phyloP scores from a whole-genome alignment of 1,284 basidiomycete genomes.

The Rhodofomes roseus region DNA sequence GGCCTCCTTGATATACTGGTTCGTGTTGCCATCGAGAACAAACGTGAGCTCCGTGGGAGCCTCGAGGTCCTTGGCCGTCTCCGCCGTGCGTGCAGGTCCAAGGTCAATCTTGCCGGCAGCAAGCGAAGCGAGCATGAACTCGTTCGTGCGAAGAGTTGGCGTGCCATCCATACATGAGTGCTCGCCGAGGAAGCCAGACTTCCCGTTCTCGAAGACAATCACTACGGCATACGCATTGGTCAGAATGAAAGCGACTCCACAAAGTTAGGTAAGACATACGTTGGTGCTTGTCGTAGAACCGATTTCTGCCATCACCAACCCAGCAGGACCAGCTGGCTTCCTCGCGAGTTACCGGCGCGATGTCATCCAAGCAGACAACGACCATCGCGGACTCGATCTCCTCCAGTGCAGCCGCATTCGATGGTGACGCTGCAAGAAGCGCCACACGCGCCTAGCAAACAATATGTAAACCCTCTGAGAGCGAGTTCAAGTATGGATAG shows the following conservation, averaged over 20 bases:
- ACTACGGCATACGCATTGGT: constrained; percentile 44
- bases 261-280: constrained; percentile 42
- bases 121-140: constrained; percentile 85
- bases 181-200: constrained; percentile 88
- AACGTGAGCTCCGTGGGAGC: constrained; percentile 72
- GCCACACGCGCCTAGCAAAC: constrained; percentile 53
- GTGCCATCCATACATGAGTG: constrained; percentile 97
- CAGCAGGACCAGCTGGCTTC: constrained; percentile 83
- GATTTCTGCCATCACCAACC: constrained; percentile 90
- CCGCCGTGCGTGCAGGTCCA: constrained; percentile 40
- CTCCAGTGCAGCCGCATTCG: constrained; percentile 68
- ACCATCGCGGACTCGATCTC: constrained; percentile 91
- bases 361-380: constrained; percentile 84
- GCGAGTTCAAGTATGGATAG: neutral
- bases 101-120: constrained; percentile 79
- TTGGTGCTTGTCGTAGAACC: constrained; percentile 99
- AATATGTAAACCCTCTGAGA: neutral
- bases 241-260: neutral
- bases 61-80: constrained; percentile 46
- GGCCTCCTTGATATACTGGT: constrained; percentile 50
- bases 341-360: constrained; percentile 75
- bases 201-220: constrained; percentile 90
- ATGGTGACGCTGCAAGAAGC: constrained; percentile 61
- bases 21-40: constrained; percentile 58
- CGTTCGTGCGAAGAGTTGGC: constrained; percentile 92